Base-by-base conservation (phyloP, 2,329 filamentous ascomycete species). In the Pyricularia sp. region DNA sequence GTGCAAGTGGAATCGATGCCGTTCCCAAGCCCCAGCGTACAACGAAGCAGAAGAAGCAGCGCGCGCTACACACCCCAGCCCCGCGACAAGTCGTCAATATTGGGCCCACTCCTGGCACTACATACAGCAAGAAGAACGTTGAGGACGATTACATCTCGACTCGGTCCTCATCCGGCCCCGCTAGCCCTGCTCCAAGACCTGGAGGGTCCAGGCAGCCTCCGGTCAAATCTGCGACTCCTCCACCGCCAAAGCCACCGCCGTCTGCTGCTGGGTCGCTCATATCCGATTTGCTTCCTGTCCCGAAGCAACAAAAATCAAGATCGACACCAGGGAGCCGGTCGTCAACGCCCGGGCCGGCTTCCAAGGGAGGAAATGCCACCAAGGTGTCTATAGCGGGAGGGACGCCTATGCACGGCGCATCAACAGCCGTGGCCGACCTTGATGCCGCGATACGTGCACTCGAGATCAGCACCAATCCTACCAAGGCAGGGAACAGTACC, bases 391-490 rank as follows among this genome's bases (percentile, higher is more conserved):
- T 94, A 65, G 81, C 89, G 0, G 91, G 91, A 57, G 91, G 91
- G 13, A 87, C 84, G 10, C 86, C 90, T 1, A 94, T 94, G 90
- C 88, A 91, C 65, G 90, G 91, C 19, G 85, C 88, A 49, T 91
- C 89, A 0, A 88, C 88, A 1, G 86, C 88, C 0, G 79, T 94
- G 22, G 84, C 84, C 19, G 87, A 89, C 70, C 77, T 90, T 1
- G 87, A 90, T 69, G 87, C 91, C 1, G 93, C 93, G 4, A 97
- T 99, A 69, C 88, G 92, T 28, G 83, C 88, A 2, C 84, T 99
- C 7, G 94, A 99, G 73, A 84, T 96, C n/a, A 89, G 90, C 64
- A 97, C 93, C 2, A 97, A 97, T 72, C 91, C 92, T 0, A 84
- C 86, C 0, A 76, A 92, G 64, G 22, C 66, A 30, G 66, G 68